A percentile compares a stretch with the other conserved stretches of the same genome.
phyloP scores from a whole-genome alignment of 1,139 yeast species.

The Candida freyschussii region DNA sequence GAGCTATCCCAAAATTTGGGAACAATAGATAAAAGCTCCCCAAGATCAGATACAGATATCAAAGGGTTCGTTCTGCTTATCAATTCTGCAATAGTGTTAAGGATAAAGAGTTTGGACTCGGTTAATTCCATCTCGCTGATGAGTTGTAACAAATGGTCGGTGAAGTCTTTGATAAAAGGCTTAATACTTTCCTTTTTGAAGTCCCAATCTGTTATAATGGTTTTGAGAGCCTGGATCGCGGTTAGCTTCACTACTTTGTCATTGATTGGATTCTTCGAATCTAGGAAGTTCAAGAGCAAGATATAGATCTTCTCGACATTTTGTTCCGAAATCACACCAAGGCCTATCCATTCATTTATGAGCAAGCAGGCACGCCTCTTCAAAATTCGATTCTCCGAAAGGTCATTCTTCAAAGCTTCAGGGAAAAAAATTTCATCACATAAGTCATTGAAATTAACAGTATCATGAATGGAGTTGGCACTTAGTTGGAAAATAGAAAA shows the following conservation, averaged over 20 bases:
- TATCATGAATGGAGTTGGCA: slow-evolving; percentile 58
- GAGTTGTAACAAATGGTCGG: slow-evolving; percentile 44
- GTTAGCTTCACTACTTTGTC: slow-evolving; percentile 77
- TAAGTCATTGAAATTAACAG: slow-evolving; percentile 58
- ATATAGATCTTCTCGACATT: slow-evolving; percentile 59
- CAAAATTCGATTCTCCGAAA: slow-evolving; percentile 53
- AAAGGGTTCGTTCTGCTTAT: slow-evolving; percentile 64
- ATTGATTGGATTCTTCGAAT: slow-evolving; percentile 39
- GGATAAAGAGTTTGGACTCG: slow-evolving; percentile 69
- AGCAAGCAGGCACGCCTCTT: slow-evolving; percentile 74
- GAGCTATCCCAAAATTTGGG: slow-evolving; percentile 74
- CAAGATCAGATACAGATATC: slow-evolving; percentile 45
- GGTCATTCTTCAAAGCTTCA: slow-evolving; percentile 46
- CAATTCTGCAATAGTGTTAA: slow-evolving; percentile 61
- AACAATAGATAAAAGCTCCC: slow-evolving; percentile 52
- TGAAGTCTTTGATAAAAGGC: slow-evolving; percentile 55
- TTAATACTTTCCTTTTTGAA: slow-evolving; percentile 63
- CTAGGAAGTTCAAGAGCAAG: slow-evolving; percentile 40
- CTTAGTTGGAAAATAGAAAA: slow-evolving; percentile 80
- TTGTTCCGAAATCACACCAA: slow-evolving; percentile 51
- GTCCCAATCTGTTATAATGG: slow-evolving; percentile 81
- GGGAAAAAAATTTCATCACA: slow-evolving; percentile 62
- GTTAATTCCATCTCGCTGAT: slow-evolving; percentile 48
- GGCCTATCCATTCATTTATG: slow-evolving; percentile 74
- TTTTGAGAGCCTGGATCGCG: slow-evolving; percentile 65